Conservation (phyloP, 2,329 filamentous ascomycete genomes). For the Fusarium paranaense region DNA sequence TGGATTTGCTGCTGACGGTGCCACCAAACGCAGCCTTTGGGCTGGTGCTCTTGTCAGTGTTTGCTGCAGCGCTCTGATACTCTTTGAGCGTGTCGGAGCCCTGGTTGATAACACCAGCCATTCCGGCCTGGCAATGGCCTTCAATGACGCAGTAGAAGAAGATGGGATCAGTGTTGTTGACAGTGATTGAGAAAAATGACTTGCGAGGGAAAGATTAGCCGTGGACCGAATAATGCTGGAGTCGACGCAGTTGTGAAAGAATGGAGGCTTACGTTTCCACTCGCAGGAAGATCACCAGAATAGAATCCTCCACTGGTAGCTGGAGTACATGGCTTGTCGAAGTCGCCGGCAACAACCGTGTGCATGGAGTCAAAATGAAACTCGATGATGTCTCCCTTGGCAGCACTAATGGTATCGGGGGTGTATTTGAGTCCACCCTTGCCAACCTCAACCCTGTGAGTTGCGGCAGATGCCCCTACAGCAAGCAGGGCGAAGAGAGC, state of each 20-base stretch:
- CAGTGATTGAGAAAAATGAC: constrained; percentile 39
- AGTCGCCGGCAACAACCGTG: constrained; percentile 62
- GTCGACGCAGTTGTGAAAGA: neutral
- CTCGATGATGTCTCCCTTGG: constrained; percentile 61
- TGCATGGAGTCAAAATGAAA: constrained; percentile 66
- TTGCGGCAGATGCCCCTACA: neutral
- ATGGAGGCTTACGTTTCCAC: neutral
- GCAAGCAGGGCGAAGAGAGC: neutral
- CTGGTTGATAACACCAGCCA: constrained; percentile 48
- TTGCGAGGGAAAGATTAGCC: neutral
- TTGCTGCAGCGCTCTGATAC: constrained; percentile 23
- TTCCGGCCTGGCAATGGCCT: constrained; percentile 47
- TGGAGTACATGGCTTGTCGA: constrained; percentile 61
- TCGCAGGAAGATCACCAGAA: neutral
- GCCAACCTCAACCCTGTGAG: neutral
- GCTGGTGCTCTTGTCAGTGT: constrained; percentile 10
- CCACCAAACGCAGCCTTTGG: constrained; percentile 28
- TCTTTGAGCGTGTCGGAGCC: constrained; percentile 31
- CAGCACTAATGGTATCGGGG: constrained; percentile 50
- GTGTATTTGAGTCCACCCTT: neutral
- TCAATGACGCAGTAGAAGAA: constrained; percentile 47
- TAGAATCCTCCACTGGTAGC: constrained; percentile 31
- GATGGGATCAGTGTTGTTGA: constrained; percentile 46
- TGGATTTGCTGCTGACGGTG: neutral
- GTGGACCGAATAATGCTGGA: neutral